Base-by-base conservation (phyloP, 805 yeast genomes). In the Saturnispora mendoncae region DNA sequence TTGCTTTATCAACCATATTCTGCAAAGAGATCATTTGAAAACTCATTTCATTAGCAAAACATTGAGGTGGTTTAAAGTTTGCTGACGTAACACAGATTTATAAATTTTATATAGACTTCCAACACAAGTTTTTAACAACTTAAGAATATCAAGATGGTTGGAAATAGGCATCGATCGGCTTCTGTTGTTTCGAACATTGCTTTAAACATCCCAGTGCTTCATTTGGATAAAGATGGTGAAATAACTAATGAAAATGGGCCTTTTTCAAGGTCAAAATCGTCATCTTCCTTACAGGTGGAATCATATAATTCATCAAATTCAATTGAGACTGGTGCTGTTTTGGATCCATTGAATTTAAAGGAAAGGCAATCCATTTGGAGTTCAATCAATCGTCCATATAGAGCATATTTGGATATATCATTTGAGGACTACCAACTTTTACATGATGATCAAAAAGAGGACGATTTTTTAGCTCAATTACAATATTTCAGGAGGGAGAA, bases 181-280 rank as follows among this genome's bases (percentile, higher is more conserved):
- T 79, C 87, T 2, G 71, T 78, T 46, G 85, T 80, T 1, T 76
- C 76, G 38, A 60, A 65, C 24, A 77, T 80, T 36, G 86, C 86
- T 0, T 57, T 68, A 33, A 73, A 70, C 27, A 66, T 69, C 8
- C 78, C 79, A 2, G 59, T 60, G 17, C 47, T 56, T 7, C 46
- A 42, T 6, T 33, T 42, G 10, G 42, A 41, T n/a, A 18, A 13
- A 7, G 24, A 17, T 19, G n/a, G 15, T 6, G 25, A 32, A 20
- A 18, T n/a, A n/a, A n/a, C n/a, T n/a, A n/a, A n/a, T n/a, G n/a
- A n/a, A n/a, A n/a, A n/a, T 27, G 29, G 29, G n/a, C 5, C 6
- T 19, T 4, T 12, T n/a, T 12, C 4, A n/a, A 32, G 35, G 14
- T 36, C 19, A 18, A 33, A 12, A 13, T 20, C 18, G 33, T 10